These are phyloP conservation scores for Hirsutella thompsonii DNA, from an alignment of 2,329 filamentous ascomycete species.

Conservation along the genomic window DNA sequence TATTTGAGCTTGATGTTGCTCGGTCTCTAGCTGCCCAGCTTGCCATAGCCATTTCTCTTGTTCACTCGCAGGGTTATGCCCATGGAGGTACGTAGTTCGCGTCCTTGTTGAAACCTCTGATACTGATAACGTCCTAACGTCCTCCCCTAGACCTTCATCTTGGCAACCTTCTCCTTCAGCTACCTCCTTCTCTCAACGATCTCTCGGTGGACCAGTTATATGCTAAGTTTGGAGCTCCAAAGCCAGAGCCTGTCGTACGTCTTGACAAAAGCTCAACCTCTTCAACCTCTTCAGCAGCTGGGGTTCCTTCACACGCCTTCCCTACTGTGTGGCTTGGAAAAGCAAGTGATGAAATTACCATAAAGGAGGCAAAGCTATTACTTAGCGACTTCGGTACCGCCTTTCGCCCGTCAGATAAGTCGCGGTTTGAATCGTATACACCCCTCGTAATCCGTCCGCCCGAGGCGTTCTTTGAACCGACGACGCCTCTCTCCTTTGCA, in stretches of 20 bases:
- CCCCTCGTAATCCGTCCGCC: conserved; percentile 13
- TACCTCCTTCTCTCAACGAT: conserved; percentile 8
- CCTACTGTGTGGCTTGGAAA: conserved; percentile 21
- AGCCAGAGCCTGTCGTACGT: conserved; percentile 9
- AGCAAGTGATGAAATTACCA: conserved; percentile 14
- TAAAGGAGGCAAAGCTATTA: conserved; percentile 10
- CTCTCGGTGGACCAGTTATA: conserved; percentile 14
- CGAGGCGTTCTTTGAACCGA: conserved; percentile 21
- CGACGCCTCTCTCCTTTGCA: conserved; percentile 17
- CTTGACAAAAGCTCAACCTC: conserved; percentile 7
- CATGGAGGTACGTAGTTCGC: conserved; percentile 19
- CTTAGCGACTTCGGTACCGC: conserved; percentile 22
- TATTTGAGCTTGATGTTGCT: conserved; percentile 14
- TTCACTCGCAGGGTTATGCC: conserved; percentile 16
- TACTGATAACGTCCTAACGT: neutral
- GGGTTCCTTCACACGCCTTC: conserved; percentile 17
- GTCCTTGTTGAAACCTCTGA: neutral
- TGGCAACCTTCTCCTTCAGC: conserved; percentile 20
- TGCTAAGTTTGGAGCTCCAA: conserved; percentile 9
- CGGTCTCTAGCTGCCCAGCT: conserved; percentile 15
- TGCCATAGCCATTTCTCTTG: conserved; percentile 14
- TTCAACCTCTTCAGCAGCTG: conserved; percentile 6
- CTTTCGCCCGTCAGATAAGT: conserved; percentile 16
- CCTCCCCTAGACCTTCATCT: conserved; percentile 15
- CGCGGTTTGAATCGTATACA: conserved; percentile 5